Conservation (phyloP, 768 basidiomycete genomes). For the Lentinula sp. region DNA sequence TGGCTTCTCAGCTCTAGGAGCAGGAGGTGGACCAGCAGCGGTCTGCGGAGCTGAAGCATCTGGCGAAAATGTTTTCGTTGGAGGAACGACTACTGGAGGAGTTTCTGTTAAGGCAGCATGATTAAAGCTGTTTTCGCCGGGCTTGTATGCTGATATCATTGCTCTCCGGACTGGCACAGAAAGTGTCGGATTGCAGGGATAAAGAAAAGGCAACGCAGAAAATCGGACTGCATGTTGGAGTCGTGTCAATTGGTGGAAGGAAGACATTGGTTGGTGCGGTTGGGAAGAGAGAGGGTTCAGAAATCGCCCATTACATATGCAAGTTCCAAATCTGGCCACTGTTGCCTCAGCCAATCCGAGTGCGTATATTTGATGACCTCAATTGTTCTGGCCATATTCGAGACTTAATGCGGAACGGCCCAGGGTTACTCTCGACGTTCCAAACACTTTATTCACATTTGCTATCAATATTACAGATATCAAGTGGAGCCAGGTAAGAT, state of each 20-base stretch:
- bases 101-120: conserved; percentile 28
- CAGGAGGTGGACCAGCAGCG: conserved; percentile 65
- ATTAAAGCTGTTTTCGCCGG: conserved; percentile 21
- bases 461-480: neutral
- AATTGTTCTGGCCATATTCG: neutral
- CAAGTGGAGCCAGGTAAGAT: neutral
- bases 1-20: conserved; percentile 52
- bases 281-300: neutral
- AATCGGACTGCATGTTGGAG: conserved; percentile 25
- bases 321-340: neutral
- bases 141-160: conserved; percentile 62
- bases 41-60: conserved; percentile 67
- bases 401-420: neutral
- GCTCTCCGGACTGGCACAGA: conserved; percentile 44
- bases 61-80: conserved; percentile 38
- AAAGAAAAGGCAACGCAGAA: conserved; percentile 24
- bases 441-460: neutral
- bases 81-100: conserved; percentile 47
- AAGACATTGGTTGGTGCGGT: conserved; percentile 10
- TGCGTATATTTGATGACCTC: neutral
- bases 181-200: conserved; percentile 23
- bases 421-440: neutral
- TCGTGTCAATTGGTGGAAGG: conserved; percentile 22
- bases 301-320: neutral
- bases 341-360: conserved; percentile 3